phyloP scores from a whole-genome alignment of 148 eudicot genomes.

The Mesembryanthemum crystallinum region DNA sequence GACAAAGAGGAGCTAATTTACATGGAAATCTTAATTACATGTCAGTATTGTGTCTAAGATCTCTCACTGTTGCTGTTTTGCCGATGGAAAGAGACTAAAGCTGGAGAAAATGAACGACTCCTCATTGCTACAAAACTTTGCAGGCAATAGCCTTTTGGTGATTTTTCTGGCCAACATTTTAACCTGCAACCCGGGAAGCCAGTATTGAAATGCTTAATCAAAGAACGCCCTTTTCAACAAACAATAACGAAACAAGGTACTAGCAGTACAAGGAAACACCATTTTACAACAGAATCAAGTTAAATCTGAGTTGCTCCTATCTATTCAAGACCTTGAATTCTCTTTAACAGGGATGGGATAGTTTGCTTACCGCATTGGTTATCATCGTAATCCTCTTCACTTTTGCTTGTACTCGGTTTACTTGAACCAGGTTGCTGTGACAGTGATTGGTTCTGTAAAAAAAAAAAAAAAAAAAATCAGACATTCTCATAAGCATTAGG shows the following conservation, averaged over 20 bases:
- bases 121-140: slow-evolving; percentile 32
- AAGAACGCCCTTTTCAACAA: background rate
- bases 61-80: background rate
- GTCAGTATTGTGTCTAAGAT: background rate
- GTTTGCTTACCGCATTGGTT: slow-evolving; percentile 13
- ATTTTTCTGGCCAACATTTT: background rate
- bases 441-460: slow-evolving; percentile 21
- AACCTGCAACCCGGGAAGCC: slow-evolving; percentile 20
- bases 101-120: background rate
- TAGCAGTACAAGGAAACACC: background rate
- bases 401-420: slow-evolving; percentile 27
- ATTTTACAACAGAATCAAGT: too few species aligned
- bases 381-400: slow-evolving; percentile 23
- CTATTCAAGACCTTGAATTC: too few species aligned
- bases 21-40: slow-evolving; percentile 10
- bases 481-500: background rate
- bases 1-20: slow-evolving; percentile 9
- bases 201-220: background rate
- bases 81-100: background rate
- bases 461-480: background rate
- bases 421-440: slow-evolving; percentile 27
- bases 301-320: too few species aligned
- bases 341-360: background rate
- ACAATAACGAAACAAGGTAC: background rate
- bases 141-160: slow-evolving; percentile 18